Base-by-base conservation (phyloP, 1,284 basidiomycete genomes). In the Schizophyllum commune region DNA sequence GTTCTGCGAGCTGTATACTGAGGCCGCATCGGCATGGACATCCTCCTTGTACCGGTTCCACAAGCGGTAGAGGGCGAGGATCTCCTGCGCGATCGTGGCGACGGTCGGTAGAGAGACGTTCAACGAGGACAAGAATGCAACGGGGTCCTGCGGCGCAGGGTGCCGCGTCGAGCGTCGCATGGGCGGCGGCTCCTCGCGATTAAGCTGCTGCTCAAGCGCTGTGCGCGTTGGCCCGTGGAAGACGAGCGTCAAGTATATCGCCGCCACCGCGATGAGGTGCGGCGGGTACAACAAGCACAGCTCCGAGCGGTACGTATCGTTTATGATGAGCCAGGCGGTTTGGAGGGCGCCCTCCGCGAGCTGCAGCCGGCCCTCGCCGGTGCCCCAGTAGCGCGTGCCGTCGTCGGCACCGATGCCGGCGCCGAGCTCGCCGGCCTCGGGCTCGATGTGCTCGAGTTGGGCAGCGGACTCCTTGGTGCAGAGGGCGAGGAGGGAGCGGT, bases 281-380 rank as follows among this genome's bases (percentile, higher is more conserved):
- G 96, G 96, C 0, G 96, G 94, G 69, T 98, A 91, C 39, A 97
- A 75, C 9, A 98, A 84, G 67, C 92, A 93, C 11, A 98, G 77
- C 60, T 96, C 91, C 1, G 92, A 94, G 58, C 94, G 88, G 71
- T 95, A 98, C 0, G 91, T 94, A 73, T 99, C 97, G 76, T 98
- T 99, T 69, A 98, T 88, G 65, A 98, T 85, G 72, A 96, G 94
- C 93, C 90, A 94, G 47, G 91, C 88, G 62, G 85, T 84, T 68
- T 93, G 91, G 17, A 92, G 71, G 0, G 86, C 85, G 4, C 79
- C 80, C 59, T 86, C 82, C 32, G 83, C 80, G 58, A 93, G 74
- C 67, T 88, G 85, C 1, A 92, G 79, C 63, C 83, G 80, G 69
- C 73, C 88, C 62, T 88, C 83, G 15, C 87, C 87, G 0, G 85